Evolutionary conservation across 345 rosid genomes (phyloP).

Genomic region (Combretum micranthum): DNA sequence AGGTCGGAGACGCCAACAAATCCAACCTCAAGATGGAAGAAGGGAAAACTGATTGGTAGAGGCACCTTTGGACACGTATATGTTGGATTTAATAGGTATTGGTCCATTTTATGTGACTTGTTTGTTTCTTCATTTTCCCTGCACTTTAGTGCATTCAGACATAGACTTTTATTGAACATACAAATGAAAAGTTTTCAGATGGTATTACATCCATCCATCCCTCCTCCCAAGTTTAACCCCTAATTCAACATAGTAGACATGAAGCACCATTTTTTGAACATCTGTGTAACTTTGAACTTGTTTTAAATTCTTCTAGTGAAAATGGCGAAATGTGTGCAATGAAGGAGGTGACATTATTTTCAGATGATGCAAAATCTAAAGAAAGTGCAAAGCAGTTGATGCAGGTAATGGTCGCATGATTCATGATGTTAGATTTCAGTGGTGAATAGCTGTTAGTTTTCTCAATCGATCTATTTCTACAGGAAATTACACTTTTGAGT

Average conservation of each 20-base stretch:
- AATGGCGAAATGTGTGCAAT: conserved; percentile 68
- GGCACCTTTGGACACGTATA: conserved; percentile 83
- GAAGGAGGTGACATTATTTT: conserved; percentile 51
- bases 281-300: not conserved
- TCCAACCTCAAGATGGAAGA: conserved; percentile 63
- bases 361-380: conserved; percentile 59
- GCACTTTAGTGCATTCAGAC: too few relatives aligned
- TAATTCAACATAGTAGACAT: too few relatives aligned
- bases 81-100: conserved; percentile 69
- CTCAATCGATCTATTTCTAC: conserved; percentile 11
- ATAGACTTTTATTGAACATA: too few relatives aligned
- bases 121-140: too few relatives aligned
- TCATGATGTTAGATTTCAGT: not conserved
- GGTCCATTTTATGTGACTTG: not conserved
- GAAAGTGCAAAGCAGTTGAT: conserved; percentile 63
- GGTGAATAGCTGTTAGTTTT: not conserved
- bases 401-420: conserved; percentile 23
- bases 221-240: too few relatives aligned
- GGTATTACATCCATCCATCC: too few relatives aligned
- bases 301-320: conserved; percentile 24
- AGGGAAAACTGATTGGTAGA: conserved; percentile 68
- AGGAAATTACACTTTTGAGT: conserved; percentile 69
- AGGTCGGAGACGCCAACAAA: conserved; percentile 71
- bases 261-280: not conserved
- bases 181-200: too few relatives aligned